A percentile compares a stretch with the other conserved stretches of the same genome.
These are phyloP conservation scores for Fusarium clavum DNA, from an alignment of 2,329 filamentous ascomycete species.

Conservation along the genomic window DNA sequence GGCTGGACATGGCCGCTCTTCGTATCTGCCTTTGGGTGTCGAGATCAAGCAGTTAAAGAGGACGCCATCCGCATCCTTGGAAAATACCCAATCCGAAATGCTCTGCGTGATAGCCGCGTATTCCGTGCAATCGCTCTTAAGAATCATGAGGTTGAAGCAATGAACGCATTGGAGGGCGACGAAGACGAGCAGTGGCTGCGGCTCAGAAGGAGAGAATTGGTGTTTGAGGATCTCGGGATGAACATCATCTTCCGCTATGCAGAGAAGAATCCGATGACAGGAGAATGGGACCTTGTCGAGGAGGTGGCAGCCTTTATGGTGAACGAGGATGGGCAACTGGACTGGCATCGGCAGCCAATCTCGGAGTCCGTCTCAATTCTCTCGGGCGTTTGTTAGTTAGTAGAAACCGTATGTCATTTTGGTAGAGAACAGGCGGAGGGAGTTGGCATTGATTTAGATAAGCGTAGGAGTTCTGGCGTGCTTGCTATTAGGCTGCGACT, in stretches of 20 bases:
- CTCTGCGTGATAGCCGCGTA: conserved; percentile 56
- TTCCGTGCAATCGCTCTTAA: conserved; percentile 55
- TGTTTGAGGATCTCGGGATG: conserved; percentile 54
- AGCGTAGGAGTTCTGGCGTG: conserved; percentile 29
- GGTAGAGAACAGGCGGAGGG: background rate
- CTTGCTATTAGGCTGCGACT: conserved; percentile 21
- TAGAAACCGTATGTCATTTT: background rate
- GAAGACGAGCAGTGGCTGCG: conserved; percentile 55
- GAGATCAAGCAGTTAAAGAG: conserved; percentile 53
- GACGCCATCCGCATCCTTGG: conserved; percentile 56
- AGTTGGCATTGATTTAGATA: background rate
- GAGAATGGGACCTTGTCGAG: conserved; percentile 54
- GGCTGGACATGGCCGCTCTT: conserved; percentile 60
- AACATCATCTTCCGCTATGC: conserved; percentile 54
- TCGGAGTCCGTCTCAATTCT: conserved; percentile 49
- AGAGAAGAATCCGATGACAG: conserved; percentile 48
- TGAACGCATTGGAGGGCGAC: conserved; percentile 49
- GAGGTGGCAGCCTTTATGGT: conserved; percentile 52
- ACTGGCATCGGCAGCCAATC: conserved; percentile 53
- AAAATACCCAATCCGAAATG: conserved; percentile 57
- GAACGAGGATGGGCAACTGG: conserved; percentile 47
- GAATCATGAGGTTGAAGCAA: conserved; percentile 52
- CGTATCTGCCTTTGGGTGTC: conserved; percentile 55
- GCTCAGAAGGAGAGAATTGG: conserved; percentile 53
- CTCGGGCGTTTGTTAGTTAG: conserved; percentile 41